Evolutionary conservation across 2,329 filamentous ascomycete species (phyloP).

Genomic region (Cordyceps fumosorosea): DNA sequence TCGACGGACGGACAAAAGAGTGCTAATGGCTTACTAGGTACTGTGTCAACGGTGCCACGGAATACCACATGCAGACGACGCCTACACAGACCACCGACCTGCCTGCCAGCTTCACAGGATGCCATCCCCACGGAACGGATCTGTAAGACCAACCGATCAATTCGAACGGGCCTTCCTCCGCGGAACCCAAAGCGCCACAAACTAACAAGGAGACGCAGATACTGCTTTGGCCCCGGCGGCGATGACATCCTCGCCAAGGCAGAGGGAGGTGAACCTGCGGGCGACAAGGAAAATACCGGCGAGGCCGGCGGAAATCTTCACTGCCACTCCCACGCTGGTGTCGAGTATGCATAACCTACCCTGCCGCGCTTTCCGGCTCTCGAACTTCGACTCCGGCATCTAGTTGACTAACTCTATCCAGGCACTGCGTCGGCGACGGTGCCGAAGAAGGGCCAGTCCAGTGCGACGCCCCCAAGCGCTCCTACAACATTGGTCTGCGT

Average conservation of each 20-base stretch:
- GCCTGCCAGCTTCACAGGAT: conserved; percentile 56
- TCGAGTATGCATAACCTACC: conserved; percentile 51
- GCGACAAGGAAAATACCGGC: conserved; percentile 17
- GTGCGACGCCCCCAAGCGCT: conserved; percentile 40
- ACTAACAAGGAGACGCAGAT: conserved; percentile 35
- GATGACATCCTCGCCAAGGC: conserved; percentile 52
- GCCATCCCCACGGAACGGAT: conserved; percentile 54
- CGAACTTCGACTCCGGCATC: not conserved
- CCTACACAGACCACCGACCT: conserved; percentile 49
- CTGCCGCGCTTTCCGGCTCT: not conserved
- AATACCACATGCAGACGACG: conserved; percentile 39
- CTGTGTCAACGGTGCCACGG: conserved; percentile 37
- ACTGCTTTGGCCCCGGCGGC: conserved; percentile 53
- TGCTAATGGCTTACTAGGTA: conserved; percentile 25
- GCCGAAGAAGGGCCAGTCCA: conserved; percentile 29
- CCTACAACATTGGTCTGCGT: conserved; percentile 63
- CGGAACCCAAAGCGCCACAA: not conserved
- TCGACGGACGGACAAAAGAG: too few species aligned
- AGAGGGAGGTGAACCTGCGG: conserved; percentile 22
- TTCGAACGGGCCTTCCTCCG: not conserved
- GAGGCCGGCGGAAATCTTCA: conserved; percentile 28
- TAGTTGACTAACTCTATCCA: conserved; percentile 21
- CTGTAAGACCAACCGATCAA: conserved; percentile 35
- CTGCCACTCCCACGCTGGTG: conserved; percentile 70
- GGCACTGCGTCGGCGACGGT: conserved; percentile 51